Evolutionary conservation across 345 rosid genomes (phyloP).

Genomic region (Citrus medica): DNA sequence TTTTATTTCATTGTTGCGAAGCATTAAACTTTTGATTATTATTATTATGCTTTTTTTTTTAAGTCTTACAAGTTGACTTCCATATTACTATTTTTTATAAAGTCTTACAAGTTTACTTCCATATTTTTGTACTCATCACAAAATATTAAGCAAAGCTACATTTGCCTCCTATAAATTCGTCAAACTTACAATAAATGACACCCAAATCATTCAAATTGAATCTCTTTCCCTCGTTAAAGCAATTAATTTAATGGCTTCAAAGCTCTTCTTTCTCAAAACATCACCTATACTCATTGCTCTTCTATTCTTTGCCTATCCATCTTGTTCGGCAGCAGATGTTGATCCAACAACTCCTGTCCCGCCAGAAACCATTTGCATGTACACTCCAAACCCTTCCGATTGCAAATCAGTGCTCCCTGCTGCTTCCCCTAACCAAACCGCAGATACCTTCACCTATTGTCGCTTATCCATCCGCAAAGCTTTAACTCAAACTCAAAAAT

Average conservation of each 20-base stretch:
- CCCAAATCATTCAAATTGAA: not conserved
- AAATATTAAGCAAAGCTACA: not conserved
- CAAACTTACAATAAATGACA: not conserved
- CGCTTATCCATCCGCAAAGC: constrained; percentile 29
- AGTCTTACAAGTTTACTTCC: not conserved
- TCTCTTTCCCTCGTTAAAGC: not conserved
- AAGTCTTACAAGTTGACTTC: too few species aligned
- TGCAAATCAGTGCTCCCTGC: constrained; percentile 32
- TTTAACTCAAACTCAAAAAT: constrained; percentile 25
- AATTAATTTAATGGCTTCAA: constrained; percentile 5
- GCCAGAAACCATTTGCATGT: constrained; percentile 24
- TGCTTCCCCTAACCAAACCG: not conserved
- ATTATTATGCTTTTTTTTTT: fast-evolving
- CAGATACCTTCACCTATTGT: constrained; percentile 33
- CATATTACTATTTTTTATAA: too few species aligned
- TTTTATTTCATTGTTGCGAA: too few species aligned
- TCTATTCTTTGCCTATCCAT: constrained; percentile 5
- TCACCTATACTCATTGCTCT: not conserved
- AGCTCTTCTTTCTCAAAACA: not conserved
- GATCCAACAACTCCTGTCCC: constrained; percentile 9
- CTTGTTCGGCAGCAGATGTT: not conserved
- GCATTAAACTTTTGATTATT: too few species aligned
- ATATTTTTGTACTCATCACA: not conserved
- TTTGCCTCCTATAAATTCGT: not conserved
- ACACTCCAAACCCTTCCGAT: constrained; percentile 34